Conservation (phyloP, 352 stramenopile species). For the Heterotrichella gracilis region DNA sequence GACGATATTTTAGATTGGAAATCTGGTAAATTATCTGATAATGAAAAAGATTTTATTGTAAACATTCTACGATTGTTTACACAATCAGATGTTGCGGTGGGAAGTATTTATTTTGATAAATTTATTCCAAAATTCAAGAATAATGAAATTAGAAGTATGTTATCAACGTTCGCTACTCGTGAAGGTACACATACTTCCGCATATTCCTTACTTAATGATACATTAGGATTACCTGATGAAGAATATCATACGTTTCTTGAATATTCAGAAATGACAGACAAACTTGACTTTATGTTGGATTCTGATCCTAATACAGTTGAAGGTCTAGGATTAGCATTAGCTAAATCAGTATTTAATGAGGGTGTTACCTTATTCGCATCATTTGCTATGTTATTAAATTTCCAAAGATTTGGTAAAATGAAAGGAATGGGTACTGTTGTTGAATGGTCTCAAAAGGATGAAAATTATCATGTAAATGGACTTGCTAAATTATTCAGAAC, state of each 20-base stretch:
- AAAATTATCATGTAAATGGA: neutral
- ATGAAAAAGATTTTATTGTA: neutral
- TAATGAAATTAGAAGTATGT: neutral
- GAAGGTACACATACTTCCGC: neutral
- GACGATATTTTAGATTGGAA: neutral
- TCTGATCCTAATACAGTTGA: neutral
- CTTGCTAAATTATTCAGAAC: neutral
- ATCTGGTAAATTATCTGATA: neutral
- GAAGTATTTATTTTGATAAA: neutral
- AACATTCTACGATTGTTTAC: neutral
- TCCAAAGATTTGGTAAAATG: neutral
- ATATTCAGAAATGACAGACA: slow-evolving; percentile 10
- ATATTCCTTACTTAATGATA: neutral
- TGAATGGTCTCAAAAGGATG: neutral
- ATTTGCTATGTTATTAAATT: slow-evolving; percentile 12
- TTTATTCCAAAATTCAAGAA: neutral
- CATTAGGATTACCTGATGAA: neutral
- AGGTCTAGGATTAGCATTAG: neutral
- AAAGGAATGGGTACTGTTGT: slow-evolving; percentile 10
- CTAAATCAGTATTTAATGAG: neutral
- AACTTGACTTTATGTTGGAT: neutral
- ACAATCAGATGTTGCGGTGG: neutral
- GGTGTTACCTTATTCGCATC: neutral
- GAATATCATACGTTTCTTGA: neutral
- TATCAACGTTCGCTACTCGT: neutral